Conservation (phyloP, 345 rosid species). For the Eucalyptus pumila region DNA sequence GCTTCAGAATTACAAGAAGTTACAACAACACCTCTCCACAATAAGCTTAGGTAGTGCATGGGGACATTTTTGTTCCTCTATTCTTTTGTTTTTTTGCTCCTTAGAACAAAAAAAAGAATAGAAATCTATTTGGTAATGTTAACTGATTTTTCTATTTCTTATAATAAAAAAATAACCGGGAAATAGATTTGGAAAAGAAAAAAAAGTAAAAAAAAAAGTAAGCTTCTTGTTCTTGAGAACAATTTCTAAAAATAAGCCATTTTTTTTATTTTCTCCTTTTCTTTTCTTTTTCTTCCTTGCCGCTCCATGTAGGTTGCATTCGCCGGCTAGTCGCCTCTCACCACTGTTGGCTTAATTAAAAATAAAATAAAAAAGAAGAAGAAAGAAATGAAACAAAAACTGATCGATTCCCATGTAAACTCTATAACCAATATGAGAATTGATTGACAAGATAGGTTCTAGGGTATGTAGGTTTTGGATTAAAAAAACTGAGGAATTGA, state of each 20-base stretch:
- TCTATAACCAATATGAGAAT: not conserved
- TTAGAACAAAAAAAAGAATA: fast-evolving
- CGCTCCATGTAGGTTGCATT: fast-evolving
- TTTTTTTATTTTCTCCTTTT: too few relatives aligned
- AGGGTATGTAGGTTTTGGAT: fast-evolving
- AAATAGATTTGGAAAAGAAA: too few relatives aligned
- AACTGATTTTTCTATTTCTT: too few relatives aligned
- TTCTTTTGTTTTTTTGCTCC: too few relatives aligned
- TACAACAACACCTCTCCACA: not conserved
- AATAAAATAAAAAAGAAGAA: too few relatives aligned
- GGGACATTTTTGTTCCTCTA: too few relatives aligned
- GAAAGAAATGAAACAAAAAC: too few relatives aligned
- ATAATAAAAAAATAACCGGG: too few relatives aligned
- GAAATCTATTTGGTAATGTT: fast-evolving
- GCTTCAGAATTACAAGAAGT: not conserved
- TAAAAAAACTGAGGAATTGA: fast-evolving
- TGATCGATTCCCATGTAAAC: fast-evolving
- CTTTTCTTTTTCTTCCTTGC: too few relatives aligned
- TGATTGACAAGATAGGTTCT: not conserved
- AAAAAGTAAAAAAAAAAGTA: too few relatives aligned
- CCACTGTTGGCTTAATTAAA: fast-evolving
- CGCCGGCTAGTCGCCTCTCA: fast-evolving
- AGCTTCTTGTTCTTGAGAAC: too few relatives aligned
- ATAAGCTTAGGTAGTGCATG: not conserved
- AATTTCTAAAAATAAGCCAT: too few relatives aligned